Evolutionary conservation across 1,284 basidiomycete species (phyloP), one percentile per base, ranked within the genome.

Genomic region (Retiboletus flavoniger): DNA sequence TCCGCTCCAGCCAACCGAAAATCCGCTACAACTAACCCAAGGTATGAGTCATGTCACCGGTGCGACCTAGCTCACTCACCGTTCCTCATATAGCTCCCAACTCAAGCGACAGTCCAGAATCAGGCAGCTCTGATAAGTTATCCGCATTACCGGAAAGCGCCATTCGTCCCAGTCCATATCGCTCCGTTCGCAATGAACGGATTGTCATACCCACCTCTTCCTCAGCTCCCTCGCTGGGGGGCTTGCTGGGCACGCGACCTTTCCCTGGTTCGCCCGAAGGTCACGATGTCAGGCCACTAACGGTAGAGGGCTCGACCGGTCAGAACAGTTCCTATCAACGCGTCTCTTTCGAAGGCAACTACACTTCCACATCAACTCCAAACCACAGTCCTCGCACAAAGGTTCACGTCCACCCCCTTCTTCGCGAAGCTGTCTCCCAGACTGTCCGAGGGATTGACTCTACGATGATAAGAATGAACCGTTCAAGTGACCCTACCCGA

Each of bases 341-440:
- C 38, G 72, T 75, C 42, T 74, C 72, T 3, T 73, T 77, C n/a
- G 79, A 80, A 40, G 74, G 71, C 48, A 72, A 72, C 39, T 68
- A 60, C 21, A 47, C 41, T 6, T 68, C 74, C 7, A 55, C 69
- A 13, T 64, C 74, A 6, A 46, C 69, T 57, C 31, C 57, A 62
- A 56, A 31, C 16, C 65, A 71, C 34, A 72, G 65, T 38, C 56
- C 73, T 36, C 68, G 63, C 47, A 64, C 70, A 53, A 66, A 72
- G 24, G 54, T 47, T 11, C 34, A 38, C 4, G 46, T 58, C 9
- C 61, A 69, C 29, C 60, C 71, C 24, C 57, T 62, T 14, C 62
- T 62, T 47, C 70, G 59, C 11, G 62, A 63, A 16, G n/a, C 52
- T 8, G 24, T 46, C 34, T 35, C 57, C 17, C 46, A 43, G 36